Conservation (phyloP, 192 early-diverging fungal genomes). For the Chytriomyces sp. region DNA sequence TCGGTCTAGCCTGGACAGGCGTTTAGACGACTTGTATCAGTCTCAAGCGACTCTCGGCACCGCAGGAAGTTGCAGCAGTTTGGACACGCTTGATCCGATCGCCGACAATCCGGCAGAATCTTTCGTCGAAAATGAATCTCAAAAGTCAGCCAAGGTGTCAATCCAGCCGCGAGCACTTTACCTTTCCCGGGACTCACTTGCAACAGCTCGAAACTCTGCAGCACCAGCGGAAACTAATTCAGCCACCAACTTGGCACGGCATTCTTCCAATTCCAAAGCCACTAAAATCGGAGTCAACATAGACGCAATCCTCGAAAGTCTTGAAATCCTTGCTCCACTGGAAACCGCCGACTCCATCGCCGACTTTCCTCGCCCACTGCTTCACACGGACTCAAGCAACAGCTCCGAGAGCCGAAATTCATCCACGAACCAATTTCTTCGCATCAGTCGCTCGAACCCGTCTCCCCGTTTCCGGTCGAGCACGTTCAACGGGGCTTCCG, state of each 20-base stretch:
- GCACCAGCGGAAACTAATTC: background rate
- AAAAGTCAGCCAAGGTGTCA: background rate
- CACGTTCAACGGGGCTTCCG: background rate
- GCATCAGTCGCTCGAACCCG: background rate
- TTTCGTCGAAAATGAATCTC: background rate
- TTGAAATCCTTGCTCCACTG: background rate
- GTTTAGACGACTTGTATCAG: background rate
- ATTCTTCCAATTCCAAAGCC: background rate
- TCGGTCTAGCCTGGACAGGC: conserved; percentile 2
- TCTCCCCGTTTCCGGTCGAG: background rate
- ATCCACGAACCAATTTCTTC: background rate
- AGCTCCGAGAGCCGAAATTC: background rate
- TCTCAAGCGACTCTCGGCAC: conserved; percentile 1
- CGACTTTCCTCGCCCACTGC: background rate
- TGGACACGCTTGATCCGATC: background rate
- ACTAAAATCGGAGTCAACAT: conserved; percentile 14
- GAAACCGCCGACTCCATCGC: conserved; percentile 1
- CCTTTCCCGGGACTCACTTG: background rate
- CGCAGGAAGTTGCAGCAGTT: background rate
- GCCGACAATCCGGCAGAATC: background rate
- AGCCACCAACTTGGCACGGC: background rate
- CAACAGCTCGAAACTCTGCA: conserved; percentile 11
- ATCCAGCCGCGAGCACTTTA: background rate
- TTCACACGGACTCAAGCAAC: background rate
- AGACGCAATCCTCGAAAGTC: background rate